Conservation (phyloP, 2,329 filamentous ascomycete species). For the Niveomyces coronatus region DNA sequence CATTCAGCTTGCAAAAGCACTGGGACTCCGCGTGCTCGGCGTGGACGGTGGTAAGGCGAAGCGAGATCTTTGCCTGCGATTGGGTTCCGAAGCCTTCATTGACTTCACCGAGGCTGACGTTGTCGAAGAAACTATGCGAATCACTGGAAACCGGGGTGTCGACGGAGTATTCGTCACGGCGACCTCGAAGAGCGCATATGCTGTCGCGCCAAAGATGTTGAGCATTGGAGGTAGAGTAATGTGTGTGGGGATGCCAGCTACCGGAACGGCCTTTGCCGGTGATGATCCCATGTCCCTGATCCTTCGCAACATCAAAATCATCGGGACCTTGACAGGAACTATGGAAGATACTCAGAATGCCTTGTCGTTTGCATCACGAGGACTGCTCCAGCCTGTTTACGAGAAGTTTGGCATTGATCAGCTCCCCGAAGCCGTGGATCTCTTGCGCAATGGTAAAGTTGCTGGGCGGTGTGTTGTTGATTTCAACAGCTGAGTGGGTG, state of each 20-base stretch:
- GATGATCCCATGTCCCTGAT: background rate
- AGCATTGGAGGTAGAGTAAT: too few species aligned
- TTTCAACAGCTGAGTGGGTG: too few species aligned
- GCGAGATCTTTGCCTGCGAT: background rate
- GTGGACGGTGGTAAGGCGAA: background rate
- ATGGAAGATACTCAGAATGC: background rate
- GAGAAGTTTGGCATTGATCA: too few species aligned
- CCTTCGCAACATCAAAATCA: background rate
- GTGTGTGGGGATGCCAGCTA: too few species aligned
- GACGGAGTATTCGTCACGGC: background rate
- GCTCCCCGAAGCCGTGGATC: too few species aligned
- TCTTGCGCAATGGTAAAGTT: too few species aligned
- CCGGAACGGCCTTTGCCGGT: background rate
- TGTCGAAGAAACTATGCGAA: background rate
- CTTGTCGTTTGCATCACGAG: background rate
- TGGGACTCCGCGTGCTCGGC: background rate
- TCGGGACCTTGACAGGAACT: background rate
- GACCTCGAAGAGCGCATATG: too few species aligned
- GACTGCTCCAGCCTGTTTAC: background rate
- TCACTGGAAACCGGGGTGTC: background rate
- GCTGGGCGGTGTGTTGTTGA: too few species aligned
- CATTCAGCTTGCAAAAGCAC: background rate
- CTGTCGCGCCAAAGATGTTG: too few species aligned
- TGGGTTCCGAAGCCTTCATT: background rate
- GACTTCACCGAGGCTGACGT: background rate